Evolutionary conservation across 352 stramenopile genomes (phyloP).

Genomic region (Phytophthora tubulina): DNA sequence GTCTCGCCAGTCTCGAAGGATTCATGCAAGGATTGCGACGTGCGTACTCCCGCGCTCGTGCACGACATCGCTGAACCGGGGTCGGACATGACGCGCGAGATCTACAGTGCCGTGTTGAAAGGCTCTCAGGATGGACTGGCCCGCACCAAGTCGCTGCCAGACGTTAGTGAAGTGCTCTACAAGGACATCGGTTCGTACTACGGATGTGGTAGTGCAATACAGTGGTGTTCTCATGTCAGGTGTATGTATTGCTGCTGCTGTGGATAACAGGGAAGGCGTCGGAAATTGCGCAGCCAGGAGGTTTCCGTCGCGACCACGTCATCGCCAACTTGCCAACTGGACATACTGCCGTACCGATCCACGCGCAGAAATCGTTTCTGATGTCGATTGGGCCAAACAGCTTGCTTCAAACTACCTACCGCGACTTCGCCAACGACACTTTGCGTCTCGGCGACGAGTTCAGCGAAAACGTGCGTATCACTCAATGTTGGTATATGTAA

Average conservation of each 20-base stretch:
- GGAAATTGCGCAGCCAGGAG: constrained; percentile 53
- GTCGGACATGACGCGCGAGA: constrained; percentile 67
- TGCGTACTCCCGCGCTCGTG: constrained; percentile 40
- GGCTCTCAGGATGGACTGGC: constrained; percentile 35
- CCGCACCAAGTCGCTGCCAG: constrained; percentile 51
- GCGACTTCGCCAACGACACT: constrained; percentile 50
- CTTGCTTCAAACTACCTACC: constrained; percentile 52
- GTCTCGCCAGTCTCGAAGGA: constrained; percentile 20
- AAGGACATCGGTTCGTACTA: constrained; percentile 52
- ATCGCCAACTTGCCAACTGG: constrained; percentile 40
- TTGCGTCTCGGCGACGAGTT: constrained; percentile 55
- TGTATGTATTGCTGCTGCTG: constrained; percentile 2
- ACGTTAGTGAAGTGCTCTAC: constrained; percentile 59
- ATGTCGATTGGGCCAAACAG: constrained; percentile 42
- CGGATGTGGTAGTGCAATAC: not conserved
- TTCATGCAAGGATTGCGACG: constrained; percentile 20
- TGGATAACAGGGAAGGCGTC: constrained; percentile 48
- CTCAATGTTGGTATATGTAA: not conserved
- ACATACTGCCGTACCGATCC: constrained; percentile 22
- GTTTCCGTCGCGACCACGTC: constrained; percentile 60
- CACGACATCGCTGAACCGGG: constrained; percentile 59
- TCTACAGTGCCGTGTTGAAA: constrained; percentile 58
- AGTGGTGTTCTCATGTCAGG: not conserved
- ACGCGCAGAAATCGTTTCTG: constrained; percentile 54
- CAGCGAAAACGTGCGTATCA: constrained; percentile 38